Percentiles rank a stretch among this genome's conserved stretches.
These are phyloP conservation scores for Puccinia sorghi DNA, from an alignment of 1,284 basidiomycete species.

Conservation along the genomic window DNA sequence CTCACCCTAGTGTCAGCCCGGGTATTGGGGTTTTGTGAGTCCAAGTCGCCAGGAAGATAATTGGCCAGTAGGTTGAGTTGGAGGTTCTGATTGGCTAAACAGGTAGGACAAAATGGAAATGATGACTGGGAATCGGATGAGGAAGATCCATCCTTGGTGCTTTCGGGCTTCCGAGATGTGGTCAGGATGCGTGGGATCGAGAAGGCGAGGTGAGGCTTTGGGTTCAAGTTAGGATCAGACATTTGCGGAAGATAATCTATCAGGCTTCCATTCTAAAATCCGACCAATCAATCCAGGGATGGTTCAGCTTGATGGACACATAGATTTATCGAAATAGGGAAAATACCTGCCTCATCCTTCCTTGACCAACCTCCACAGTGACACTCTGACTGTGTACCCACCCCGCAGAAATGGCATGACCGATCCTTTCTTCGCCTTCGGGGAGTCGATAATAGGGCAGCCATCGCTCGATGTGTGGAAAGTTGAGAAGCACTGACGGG, in stretches of 20 bases:
- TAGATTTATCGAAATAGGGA: not conserved
- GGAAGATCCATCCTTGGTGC: not conserved
- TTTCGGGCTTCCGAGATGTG: constrained; percentile 7
- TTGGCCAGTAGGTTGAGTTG: constrained; percentile 80
- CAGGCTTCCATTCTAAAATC: constrained; percentile 34
- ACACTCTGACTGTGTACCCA: constrained; percentile 6
- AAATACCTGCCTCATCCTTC: constrained; percentile 33
- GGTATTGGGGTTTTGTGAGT: not conserved
- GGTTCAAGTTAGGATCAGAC: constrained; percentile 36
- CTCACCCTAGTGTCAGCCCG: constrained; percentile 27
- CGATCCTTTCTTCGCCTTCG: constrained; percentile 11
- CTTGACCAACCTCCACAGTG: constrained; percentile 27
- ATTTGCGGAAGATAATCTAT: constrained; percentile 46
- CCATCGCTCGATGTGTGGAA: constrained; percentile 16
- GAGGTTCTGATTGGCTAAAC: constrained; percentile 84
- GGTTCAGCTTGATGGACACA: too few relatives aligned
- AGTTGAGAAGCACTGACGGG: not conserved
- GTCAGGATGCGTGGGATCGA: constrained; percentile 26
- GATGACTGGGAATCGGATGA: constrained; percentile 50
- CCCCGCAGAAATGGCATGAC: constrained; percentile 44
- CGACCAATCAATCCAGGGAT: not conserved
- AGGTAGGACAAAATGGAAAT: constrained; percentile 74
- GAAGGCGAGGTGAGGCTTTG: constrained; percentile 22
- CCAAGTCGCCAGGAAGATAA: constrained; percentile 67
- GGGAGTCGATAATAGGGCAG: constrained; percentile 10